phyloP scores from a whole-genome alignment of 2,329 filamentous ascomycete species.

The Helminthosporium solani region DNA sequence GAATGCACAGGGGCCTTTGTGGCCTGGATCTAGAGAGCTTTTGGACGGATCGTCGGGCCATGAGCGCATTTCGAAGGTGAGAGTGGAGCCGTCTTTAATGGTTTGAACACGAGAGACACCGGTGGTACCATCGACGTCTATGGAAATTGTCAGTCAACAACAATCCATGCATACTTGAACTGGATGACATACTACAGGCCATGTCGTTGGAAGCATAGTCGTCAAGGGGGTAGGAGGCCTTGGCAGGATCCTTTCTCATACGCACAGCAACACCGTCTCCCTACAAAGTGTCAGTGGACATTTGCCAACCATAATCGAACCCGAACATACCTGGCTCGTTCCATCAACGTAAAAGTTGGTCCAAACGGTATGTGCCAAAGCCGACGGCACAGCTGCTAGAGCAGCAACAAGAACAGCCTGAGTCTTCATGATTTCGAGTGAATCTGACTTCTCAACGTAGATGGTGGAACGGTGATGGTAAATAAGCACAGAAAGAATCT shows the following conservation, averaged over 20 bases:
- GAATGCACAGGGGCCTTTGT: slow-evolving; percentile 69
- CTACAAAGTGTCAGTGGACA: slow-evolving; percentile 41
- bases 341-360: slow-evolving; percentile 40
- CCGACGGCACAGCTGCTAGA: slow-evolving; percentile 34
- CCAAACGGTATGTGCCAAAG: slow-evolving; percentile 40
- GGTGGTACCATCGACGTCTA: slow-evolving; percentile 52
- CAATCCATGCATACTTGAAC: too few species aligned
- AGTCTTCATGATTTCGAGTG: slow-evolving; percentile 30
- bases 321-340: slow-evolving; percentile 26
- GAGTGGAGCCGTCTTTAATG: slow-evolving; percentile 52
- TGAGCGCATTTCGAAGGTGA: slow-evolving; percentile 68
- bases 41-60: slow-evolving; percentile 58
- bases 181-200: slow-evolving; percentile 64
- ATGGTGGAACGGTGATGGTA: slow-evolving; percentile 7
- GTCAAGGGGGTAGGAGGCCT: slow-evolving; percentile 59
- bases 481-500: slow-evolving; percentile 27
- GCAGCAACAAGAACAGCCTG: slow-evolving; percentile 34
- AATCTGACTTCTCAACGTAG: slow-evolving; percentile 11
- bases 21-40: slow-evolving; percentile 60
- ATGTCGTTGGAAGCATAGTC: slow-evolving; percentile 62
- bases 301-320: neutral
- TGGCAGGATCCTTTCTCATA: slow-evolving; percentile 57
- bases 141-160: slow-evolving; percentile 14
- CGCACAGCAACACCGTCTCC: slow-evolving; percentile 72
- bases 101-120: slow-evolving; percentile 52